Conservation (phyloP, 2,329 filamentous ascomycete species). For the Rhynchosporium graminicola region DNA sequence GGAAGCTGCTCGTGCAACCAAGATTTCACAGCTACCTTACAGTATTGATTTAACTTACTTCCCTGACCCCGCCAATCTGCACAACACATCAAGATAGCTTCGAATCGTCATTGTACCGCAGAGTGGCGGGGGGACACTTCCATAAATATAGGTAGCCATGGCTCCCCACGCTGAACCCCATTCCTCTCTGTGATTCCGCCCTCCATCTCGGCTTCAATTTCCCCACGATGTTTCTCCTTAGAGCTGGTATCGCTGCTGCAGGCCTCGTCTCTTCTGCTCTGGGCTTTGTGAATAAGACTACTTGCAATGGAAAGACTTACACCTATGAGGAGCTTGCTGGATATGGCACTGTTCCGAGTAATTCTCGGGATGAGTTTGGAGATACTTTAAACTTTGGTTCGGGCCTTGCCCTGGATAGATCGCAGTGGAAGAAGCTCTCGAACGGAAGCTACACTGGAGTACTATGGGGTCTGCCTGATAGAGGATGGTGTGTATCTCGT, state of each 20-base stretch:
- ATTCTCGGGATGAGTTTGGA: conserved; percentile 64
- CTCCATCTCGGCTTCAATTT: background rate
- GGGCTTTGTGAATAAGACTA: conserved; percentile 28
- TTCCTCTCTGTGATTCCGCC: background rate
- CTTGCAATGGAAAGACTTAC: conserved; percentile 56
- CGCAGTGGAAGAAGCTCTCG: conserved; percentile 56
- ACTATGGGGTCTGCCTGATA: conserved; percentile 64
- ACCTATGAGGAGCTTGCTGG: conserved; percentile 68
- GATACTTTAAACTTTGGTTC: conserved; percentile 70
- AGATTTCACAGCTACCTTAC: background rate
- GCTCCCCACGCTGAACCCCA: background rate
- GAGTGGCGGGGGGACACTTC: background rate
- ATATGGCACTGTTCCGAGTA: conserved; percentile 60
- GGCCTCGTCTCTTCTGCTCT: conserved; percentile 17
- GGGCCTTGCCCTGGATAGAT: conserved; percentile 61
- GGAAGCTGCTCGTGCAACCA: background rate
- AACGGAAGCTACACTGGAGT: conserved; percentile 57
- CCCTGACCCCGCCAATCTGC: conserved; percentile 8
- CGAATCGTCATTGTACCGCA: conserved; percentile 8
- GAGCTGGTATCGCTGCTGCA: conserved; percentile 6
- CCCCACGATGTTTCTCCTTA: conserved; percentile 24
- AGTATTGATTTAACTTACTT: background rate
- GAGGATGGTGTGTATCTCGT: conserved; percentile 57
- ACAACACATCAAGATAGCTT: conserved; percentile 1
- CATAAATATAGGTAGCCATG: conserved; percentile 9